These are phyloP conservation scores for Yamadazyma pseudoaaseri DNA, from an alignment of 1,139 yeast genomes.

Conservation along the genomic window DNA sequence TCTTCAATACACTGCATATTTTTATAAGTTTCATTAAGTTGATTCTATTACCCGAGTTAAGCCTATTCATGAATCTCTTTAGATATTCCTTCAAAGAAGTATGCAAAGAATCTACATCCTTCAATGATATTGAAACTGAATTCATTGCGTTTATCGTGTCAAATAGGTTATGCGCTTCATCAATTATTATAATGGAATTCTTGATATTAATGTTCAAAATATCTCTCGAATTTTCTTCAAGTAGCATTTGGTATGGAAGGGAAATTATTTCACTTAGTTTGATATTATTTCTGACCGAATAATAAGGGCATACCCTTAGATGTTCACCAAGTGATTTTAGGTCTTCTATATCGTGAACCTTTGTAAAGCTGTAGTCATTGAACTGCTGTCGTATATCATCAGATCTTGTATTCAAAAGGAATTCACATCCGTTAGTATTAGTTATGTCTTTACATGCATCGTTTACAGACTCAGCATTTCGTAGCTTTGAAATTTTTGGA, in stretches of 20 bases:
- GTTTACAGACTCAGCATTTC: slow-evolving; percentile 58
- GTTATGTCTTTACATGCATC: slow-evolving; percentile 83
- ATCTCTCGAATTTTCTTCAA: slow-evolving; percentile 64
- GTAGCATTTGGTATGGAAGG: slow-evolving; percentile 78
- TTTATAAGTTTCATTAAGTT: slow-evolving; percentile 64
- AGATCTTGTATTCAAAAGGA: slow-evolving; percentile 34
- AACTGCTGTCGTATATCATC: slow-evolving; percentile 44
- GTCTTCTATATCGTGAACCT: slow-evolving; percentile 82
- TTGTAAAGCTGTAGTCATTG: slow-evolving; percentile 58
- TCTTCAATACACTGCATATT: slow-evolving; percentile 50
- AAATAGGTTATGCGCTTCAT: slow-evolving; percentile 88
- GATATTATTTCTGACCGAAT: slow-evolving; percentile 61
- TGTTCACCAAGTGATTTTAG: slow-evolving; percentile 58
- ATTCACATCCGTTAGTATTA: slow-evolving; percentile 51
- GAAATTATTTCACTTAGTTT: slow-evolving; percentile 71
- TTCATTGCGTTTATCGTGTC: slow-evolving; percentile 74
- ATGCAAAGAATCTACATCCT: slow-evolving; percentile 47
- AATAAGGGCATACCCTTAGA: slow-evolving; percentile 75
- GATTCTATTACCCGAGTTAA: slow-evolving; percentile 75
- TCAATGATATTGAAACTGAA: slow-evolving; percentile 55
- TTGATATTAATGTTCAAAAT: slow-evolving; percentile 58
- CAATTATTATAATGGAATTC: slow-evolving; percentile 73
- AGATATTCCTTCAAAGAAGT: slow-evolving; percentile 54
- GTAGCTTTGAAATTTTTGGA: slow-evolving; percentile 51
- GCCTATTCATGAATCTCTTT: slow-evolving; percentile 55